These are phyloP conservation scores for Tetradesmus lagerheimii DNA, from an alignment of 139 green algal species.

Conservation along the genomic window DNA sequence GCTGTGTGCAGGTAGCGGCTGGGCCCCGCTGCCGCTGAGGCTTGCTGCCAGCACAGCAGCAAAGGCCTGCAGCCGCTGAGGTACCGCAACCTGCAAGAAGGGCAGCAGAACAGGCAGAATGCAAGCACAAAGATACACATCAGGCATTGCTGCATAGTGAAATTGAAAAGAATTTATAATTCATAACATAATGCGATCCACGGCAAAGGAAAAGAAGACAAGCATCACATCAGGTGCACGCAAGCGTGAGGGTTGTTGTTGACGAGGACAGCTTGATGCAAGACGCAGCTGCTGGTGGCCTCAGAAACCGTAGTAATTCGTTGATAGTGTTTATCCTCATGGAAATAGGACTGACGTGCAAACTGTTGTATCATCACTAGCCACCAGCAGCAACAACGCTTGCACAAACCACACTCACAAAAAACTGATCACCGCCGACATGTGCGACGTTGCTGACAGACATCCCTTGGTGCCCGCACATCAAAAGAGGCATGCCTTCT, in stretches of 20 bases:
- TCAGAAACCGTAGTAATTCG: constrained; percentile 71
- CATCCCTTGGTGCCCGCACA: not conserved
- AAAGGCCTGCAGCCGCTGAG: constrained; percentile 50
- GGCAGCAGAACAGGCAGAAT: too few relatives aligned
- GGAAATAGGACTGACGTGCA: constrained; percentile 80
- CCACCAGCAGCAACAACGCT: constrained; percentile 23
- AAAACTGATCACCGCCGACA: not conserved
- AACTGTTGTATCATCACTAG: constrained; percentile 69
- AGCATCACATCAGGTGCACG: too few relatives aligned
- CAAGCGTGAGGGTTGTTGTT: too few relatives aligned
- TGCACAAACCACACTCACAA: not conserved
- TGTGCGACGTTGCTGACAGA: too few relatives aligned
- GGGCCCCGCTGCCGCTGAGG: not conserved
- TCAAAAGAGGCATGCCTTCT: not conserved
- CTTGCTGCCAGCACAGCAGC: constrained; percentile 54
- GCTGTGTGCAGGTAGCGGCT: constrained; percentile 27
- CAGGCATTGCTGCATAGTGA: too few relatives aligned
- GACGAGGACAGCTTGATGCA: too few relatives aligned
- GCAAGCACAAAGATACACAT: not conserved
- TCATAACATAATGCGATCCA: too few relatives aligned
- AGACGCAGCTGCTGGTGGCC: constrained; percentile 7
- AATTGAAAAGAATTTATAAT: too few relatives aligned
- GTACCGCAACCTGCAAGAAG: constrained; percentile 51
- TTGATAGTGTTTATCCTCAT: constrained; percentile 53
- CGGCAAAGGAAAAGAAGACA: too few relatives aligned